Percentiles rank a stretch among this genome's conserved stretches.
phyloP scores from a whole-genome alignment of 768 basidiomycete genomes.

The Mycena galopus region DNA sequence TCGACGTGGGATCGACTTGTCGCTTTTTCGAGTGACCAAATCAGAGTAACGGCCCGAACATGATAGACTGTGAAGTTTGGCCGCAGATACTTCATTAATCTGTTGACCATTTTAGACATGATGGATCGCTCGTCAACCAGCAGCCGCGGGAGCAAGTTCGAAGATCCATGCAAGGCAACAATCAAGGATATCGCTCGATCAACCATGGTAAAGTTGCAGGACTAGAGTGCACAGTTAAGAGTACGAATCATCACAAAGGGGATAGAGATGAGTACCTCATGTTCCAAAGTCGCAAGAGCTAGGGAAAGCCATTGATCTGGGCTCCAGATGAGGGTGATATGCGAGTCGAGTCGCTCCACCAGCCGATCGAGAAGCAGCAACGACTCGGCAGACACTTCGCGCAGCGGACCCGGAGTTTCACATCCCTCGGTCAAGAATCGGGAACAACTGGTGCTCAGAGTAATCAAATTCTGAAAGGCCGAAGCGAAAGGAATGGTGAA shows the following conservation, averaged over 20 bases:
- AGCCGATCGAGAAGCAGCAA: conserved; percentile 67
- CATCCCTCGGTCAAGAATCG: conserved; percentile 48
- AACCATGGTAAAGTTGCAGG: conserved; percentile 73
- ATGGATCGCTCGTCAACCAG: conserved; percentile 66
- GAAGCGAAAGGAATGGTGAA: conserved; percentile 66
- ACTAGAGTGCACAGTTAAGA: conserved; percentile 50
- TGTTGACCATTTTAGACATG: conserved; percentile 71
- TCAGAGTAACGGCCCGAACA: conserved; percentile 80
- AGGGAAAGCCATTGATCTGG: conserved; percentile 72
- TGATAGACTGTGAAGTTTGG: conserved; percentile 80
- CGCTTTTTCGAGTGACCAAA: conserved; percentile 83
- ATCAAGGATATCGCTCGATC: conserved; percentile 72
- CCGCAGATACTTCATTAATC: conserved; percentile 82
- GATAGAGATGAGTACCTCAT: conserved; percentile 57
- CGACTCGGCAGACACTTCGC: conserved; percentile 66
- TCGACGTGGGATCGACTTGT: conserved; percentile 76
- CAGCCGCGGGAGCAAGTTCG: conserved; percentile 64
- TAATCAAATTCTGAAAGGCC: conserved; percentile 66
- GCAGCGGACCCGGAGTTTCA: conserved; percentile 49
- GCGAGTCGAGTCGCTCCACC: conserved; percentile 56
- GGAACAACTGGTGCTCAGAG: conserved; percentile 62
- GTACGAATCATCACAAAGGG: background rate
- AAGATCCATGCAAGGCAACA: conserved; percentile 66
- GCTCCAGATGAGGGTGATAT: conserved; percentile 66
- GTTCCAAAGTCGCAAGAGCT: conserved; percentile 66